Conservation (phyloP, 2,329 filamentous ascomycete genomes). For the Aspergillus brunneoviolaceus region DNA sequence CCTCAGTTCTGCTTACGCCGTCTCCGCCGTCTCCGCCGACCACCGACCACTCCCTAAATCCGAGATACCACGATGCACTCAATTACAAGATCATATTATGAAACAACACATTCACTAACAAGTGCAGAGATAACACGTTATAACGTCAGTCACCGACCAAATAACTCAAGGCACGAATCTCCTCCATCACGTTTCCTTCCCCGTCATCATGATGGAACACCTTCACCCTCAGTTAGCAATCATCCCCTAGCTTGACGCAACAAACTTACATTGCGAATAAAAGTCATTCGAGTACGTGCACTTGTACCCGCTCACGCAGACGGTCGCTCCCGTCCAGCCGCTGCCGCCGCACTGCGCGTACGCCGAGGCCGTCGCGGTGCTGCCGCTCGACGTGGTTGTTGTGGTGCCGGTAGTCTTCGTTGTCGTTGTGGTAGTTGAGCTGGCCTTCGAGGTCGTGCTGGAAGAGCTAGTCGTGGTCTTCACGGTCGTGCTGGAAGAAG, state of each 20-base stretch:
- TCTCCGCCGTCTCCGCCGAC: not conserved
- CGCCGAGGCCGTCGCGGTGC: conserved; percentile 9
- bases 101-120: not conserved
- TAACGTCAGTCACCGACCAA: too few relatives aligned
- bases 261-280: conserved; percentile 20
- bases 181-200: not conserved
- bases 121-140: not conserved
- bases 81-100: not conserved
- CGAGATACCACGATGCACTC: not conserved
- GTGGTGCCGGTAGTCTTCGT: not conserved
- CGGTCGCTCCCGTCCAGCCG: conserved; percentile 19
- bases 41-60: not conserved
- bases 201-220: not conserved
- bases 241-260: not conserved
- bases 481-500: not conserved
- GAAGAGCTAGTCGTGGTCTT: conserved; percentile 1
- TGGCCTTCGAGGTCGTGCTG: not conserved
- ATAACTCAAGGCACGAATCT: not conserved
- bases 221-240: not conserved
- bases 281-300: conserved; percentile 16
- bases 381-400: conserved; percentile 8
- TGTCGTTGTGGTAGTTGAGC: not conserved
- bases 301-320: conserved; percentile 19
- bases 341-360: conserved; percentile 22
- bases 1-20: not conserved